phyloP scores from a whole-genome alignment of 345 rosid genomes.

The Physaria fendleri region DNA sequence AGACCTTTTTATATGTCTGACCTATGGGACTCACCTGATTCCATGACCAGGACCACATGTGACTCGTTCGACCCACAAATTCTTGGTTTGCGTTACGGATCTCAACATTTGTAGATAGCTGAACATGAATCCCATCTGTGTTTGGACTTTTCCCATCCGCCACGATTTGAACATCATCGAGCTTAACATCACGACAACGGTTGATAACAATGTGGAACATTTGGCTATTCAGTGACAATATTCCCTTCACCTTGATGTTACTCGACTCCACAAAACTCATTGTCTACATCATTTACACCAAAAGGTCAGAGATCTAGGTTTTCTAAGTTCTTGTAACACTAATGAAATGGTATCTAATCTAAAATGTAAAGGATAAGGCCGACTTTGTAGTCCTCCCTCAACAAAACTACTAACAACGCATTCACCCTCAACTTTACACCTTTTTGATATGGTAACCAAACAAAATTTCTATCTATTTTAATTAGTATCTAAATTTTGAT shows the following conservation, averaged over 20 bases:
- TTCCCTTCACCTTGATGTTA: background rate
- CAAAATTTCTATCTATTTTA: too few species aligned
- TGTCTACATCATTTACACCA: background rate
- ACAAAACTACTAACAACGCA: too few species aligned
- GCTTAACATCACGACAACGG: background rate
- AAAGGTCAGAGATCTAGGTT: background rate
- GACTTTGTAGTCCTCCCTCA: too few species aligned
- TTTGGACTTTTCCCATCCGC: background rate
- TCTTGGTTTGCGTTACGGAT: background rate
- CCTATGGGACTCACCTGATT: background rate
- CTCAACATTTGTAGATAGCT: background rate
- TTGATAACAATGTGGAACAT: background rate
- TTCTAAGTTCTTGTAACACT: background rate
- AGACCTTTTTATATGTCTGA: background rate
- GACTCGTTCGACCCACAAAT: background rate
- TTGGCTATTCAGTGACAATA: background rate
- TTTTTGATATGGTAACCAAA: too few species aligned
- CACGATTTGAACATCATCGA: background rate
- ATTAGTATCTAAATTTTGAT: too few species aligned
- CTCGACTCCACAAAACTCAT: background rate
- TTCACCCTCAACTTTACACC: too few species aligned
- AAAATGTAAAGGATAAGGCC: background rate
- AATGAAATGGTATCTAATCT: background rate
- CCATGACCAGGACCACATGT: constrained; percentile 4
- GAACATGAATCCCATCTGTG: background rate